A percentile compares a stretch with the other conserved stretches of the same genome.
phyloP scores from a whole-genome alignment of 225 moss, liverwort and hornwort species.

The Pseudoscleropodium purum region DNA sequence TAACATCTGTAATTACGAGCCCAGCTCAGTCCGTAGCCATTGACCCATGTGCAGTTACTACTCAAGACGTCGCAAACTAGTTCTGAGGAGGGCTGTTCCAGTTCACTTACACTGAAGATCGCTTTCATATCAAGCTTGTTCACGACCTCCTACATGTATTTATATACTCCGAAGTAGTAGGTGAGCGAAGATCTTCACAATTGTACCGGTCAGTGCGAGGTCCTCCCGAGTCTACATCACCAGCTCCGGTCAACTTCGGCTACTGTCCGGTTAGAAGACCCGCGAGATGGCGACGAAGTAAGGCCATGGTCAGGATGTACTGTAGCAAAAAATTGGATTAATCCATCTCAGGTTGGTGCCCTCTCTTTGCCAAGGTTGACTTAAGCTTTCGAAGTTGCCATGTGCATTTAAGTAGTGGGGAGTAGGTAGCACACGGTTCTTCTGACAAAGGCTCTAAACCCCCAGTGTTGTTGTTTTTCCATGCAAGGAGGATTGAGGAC shows the following conservation, averaged over 20 bases:
- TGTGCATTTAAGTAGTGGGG: not conserved
- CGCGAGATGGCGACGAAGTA: not conserved
- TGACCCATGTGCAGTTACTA: not conserved
- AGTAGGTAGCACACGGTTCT: slow-evolving; percentile 28
- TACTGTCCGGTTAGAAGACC: not conserved
- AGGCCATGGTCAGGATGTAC: not conserved
- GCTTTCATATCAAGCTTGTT: slow-evolving; percentile 8
- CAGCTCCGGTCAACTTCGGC: not conserved
- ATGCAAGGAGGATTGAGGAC: not conserved
- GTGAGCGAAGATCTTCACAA: not conserved
- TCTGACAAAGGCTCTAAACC: slow-evolving; percentile 3
- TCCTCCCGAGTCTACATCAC: not conserved
- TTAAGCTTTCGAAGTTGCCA: not conserved
- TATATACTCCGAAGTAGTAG: not conserved
- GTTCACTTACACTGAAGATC: not conserved
- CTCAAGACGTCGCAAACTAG: not conserved
- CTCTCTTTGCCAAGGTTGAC: slow-evolving; percentile 18
- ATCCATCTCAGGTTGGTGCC: not conserved
- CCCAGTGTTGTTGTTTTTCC: not conserved
- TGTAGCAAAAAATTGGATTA: not conserved
- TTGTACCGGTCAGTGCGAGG: not conserved
- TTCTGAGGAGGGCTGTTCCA: not conserved
- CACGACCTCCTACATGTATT: not conserved
- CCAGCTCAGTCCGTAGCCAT: not conserved
- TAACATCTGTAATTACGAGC: not conserved